Percentiles rank a stretch among this genome's conserved stretches.
Evolutionary conservation across 345 rosid genomes (phyloP).

Genomic region (Combretum micranthum): DNA sequence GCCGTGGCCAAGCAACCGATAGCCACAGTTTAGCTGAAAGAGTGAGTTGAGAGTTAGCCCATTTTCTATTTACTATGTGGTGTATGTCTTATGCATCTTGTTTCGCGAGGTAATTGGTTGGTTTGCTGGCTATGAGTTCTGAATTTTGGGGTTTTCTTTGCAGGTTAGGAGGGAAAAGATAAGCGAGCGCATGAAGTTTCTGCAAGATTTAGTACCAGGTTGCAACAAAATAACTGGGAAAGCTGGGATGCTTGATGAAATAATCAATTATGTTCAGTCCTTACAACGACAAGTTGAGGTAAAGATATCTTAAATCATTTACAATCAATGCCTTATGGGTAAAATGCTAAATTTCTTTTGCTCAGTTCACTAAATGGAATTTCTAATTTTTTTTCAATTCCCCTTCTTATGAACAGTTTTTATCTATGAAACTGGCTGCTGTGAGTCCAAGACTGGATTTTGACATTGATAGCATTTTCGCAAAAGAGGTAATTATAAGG

Average conservation of each 20-base stretch:
- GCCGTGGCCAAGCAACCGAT: constrained; percentile 97
- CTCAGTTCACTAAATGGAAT: too few relatives aligned
- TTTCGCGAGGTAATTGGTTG: too few relatives aligned
- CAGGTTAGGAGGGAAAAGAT: constrained; percentile 88
- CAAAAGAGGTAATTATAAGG: constrained; percentile 40
- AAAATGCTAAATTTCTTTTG: too few relatives aligned
- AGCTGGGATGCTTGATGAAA: constrained; percentile 87
- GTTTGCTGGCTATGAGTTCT: not conserved
- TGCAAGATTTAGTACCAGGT: constrained; percentile 77
- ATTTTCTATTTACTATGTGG: not conserved
- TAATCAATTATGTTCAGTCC: constrained; percentile 74
- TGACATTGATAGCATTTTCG: constrained; percentile 38
- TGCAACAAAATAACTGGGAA: constrained; percentile 68
- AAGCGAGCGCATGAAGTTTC: constrained; percentile 77
- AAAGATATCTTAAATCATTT: not conserved
- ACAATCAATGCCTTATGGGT: too few relatives aligned
- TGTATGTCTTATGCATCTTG: too few relatives aligned
- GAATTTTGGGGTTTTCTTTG: constrained; percentile 1
- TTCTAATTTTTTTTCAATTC: not conserved
- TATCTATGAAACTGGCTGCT: constrained; percentile 66
- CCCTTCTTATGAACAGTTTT: constrained; percentile 34
- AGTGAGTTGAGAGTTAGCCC: constrained; percentile 35
- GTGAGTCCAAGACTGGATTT: constrained; percentile 55
- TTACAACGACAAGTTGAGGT: constrained; percentile 81
- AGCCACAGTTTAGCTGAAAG: constrained; percentile 98